Conservation (phyloP, 2,329 filamentous ascomycete genomes). For the Samsoniella hepiali region DNA sequence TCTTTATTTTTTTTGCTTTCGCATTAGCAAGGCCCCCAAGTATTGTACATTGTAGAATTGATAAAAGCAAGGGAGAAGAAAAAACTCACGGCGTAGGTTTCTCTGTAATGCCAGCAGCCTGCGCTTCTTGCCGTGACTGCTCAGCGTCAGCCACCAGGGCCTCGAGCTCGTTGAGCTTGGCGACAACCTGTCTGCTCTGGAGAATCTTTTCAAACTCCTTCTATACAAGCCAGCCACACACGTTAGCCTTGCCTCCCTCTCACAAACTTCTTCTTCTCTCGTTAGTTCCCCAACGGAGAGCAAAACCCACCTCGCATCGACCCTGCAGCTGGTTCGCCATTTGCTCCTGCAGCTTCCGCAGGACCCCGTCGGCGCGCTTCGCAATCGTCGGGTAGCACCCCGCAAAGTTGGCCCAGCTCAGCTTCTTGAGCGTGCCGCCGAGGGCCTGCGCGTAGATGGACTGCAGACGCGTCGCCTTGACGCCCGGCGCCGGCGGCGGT, state of each 20-base stretch:
- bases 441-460: conserved; percentile 53
- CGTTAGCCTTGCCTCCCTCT: neutral
- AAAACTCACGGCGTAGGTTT: conserved; percentile 46
- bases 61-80: neutral
- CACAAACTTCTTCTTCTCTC: neutral
- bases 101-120: conserved; percentile 21
- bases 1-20: conserved; percentile 29
- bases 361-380: conserved; percentile 45
- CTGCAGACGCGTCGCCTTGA: conserved; percentile 54
- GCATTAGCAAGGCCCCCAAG: neutral
- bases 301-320: conserved; percentile 46
- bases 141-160: conserved; percentile 50
- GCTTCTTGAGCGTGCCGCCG: conserved; percentile 50
- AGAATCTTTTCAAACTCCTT: conserved; percentile 58
- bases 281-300: no score
- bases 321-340: conserved; percentile 55
- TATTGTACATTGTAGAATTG: neutral
- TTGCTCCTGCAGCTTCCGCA: conserved; percentile 54
- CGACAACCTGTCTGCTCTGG: conserved; percentile 49
- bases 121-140: conserved; percentile 33
- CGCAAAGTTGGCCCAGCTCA: conserved; percentile 56
- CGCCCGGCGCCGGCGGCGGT: conserved; percentile 42
- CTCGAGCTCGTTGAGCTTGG: conserved; percentile 58
- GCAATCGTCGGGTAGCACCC: conserved; percentile 62
- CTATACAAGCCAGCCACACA: conserved; percentile 26